Conservation (phyloP, 2,329 filamentous ascomycete species). For the Huntiella moniliformis region DNA sequence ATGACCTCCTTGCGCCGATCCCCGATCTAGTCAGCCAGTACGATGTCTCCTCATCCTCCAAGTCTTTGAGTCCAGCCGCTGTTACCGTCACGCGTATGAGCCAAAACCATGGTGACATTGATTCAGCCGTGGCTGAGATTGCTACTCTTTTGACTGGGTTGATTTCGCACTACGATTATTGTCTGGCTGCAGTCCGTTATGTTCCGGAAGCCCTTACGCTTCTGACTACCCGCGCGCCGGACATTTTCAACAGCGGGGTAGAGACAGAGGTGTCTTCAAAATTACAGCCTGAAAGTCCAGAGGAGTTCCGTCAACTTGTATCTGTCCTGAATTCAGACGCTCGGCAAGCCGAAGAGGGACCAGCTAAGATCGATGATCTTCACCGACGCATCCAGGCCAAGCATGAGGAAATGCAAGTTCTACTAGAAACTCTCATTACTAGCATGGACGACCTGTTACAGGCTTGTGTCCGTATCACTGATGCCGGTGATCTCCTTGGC, state of each 20-base stretch:
- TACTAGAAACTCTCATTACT: conserved; percentile 42
- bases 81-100: conserved; percentile 4
- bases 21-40: conserved; percentile 13
- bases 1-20: conserved; percentile 41
- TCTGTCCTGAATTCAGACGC: conserved; percentile 58
- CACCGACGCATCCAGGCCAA: conserved; percentile 19
- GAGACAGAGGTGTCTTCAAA: conserved; percentile 22
- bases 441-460: conserved; percentile 39
- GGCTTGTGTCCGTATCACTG: conserved; percentile 47
- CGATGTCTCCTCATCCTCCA: conserved; percentile 13
- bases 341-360: conserved; percentile 44
- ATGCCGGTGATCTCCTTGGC: conserved; percentile 46
- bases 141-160: conserved; percentile 51
- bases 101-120: no score
- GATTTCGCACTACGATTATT: conserved; percentile 79
- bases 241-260: conserved; percentile 28
- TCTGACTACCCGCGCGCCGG: conserved; percentile 48
- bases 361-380: conserved; percentile 48
- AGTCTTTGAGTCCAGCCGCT: conserved; percentile 17
- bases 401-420: conserved; percentile 56
- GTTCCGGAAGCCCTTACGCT: conserved; percentile 63
- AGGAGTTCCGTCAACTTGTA: conserved; percentile 69
- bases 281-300: conserved; percentile 51
- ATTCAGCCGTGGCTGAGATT: conserved; percentile 20
- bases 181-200: conserved; percentile 74